Evolutionary conservation across 495 filamentous ascomycete genomes (phyloP), one percentile per base, ranked within the genome.

Genomic region (Melanomma pulvis-pyrius): DNA sequence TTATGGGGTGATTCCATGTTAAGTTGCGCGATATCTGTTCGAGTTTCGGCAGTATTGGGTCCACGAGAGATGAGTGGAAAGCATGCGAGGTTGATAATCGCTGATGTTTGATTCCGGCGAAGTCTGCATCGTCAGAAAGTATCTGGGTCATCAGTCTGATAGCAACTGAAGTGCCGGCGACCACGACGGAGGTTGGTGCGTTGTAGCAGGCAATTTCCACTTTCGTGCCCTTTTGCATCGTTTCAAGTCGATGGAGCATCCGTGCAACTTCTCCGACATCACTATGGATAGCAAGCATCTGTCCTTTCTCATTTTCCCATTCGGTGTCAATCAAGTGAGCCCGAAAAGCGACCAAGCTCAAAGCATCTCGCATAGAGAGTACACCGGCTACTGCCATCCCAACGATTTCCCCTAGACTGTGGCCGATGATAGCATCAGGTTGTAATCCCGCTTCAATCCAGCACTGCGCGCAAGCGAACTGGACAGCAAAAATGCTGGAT

Each of bases 341-440:
- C 1, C 66, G 51, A 3, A 8, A 11, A 7, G 39, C 21, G 24
- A 69, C 55, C 2, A 69, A 32, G 19, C 30, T 28, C 8, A 69
- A 12, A 2, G 22, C 39, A 46, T 69, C 66, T 4, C 22, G 1
- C n/a, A 69, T 28, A 19, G 36, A 51, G 1, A 69, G 47, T 15
- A 6, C 22, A 11, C 61, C 66, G 12, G 52, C 39, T 19, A 69
- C 53, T 15, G 12, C 17, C 1, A 69, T 15, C 8, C 29, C 53
- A 3, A 52, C 46, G 3, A 64, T 22, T 32, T 69, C 36, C 1
- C 66, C 66, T 29, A 69, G 55, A 46, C 79, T 82, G 62, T 86
- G 65, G 4, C 65, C 65, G 13, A 68, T 51, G 19, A 68, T 22
- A 3, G 59, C 49, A 4, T 48, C 41, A 15, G 56, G 24, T 17